Base-by-base conservation (phyloP, 441 rosid species). In the Bruguiera hainesii region DNA sequence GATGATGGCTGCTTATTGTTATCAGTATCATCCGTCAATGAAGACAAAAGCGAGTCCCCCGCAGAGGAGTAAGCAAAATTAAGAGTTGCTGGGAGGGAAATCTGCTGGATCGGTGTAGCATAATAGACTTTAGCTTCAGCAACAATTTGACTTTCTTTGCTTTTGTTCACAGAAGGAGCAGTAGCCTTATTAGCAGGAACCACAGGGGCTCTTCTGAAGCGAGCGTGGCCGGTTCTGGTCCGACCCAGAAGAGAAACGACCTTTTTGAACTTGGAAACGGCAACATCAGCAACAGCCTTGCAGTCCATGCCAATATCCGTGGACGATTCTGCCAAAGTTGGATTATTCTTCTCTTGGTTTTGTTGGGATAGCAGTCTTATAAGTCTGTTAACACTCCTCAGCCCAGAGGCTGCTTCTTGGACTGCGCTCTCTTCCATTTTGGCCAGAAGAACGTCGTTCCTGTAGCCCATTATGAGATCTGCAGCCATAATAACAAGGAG, bases 171-270 rank as follows among this genome's bases (percentile, higher is more conserved):
- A 16, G 59, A 15, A 8, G 73, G 18, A 18, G 37, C 2, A 28
- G 0, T 10, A 23, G 10, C 7, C 1, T 33, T 7, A 33, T 33
- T 33, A 3, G 65, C 4, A 46, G 77, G 2, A 18, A 71, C 46
- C 31, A 61, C 60, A 18, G 76, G 56, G 18, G 78, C 93, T n/a
- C 96, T 72, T 70, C 98, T 76, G 61, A 94, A 94, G 48, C 98
- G 90, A 61, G 98, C 97, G 49, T 94, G 98, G 26, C 98, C 98
- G 48, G 90, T 91, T 68, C 98, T 74, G 48, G 86, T 84, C 29
- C 90, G 85, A 69, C 89, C 93, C 64, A 89, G 83, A 35, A 91
- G 96, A 60, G 98, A 91, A 53, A 91, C 85, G 7, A 89, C 96
- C 72, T 75, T 84, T 75, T 71, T 84, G 79, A 94, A 91, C 85